Evolutionary conservation across 441 rosid genomes (phyloP), one percentile per base, ranked within the genome.

Genomic region (Hura crepitans): DNA sequence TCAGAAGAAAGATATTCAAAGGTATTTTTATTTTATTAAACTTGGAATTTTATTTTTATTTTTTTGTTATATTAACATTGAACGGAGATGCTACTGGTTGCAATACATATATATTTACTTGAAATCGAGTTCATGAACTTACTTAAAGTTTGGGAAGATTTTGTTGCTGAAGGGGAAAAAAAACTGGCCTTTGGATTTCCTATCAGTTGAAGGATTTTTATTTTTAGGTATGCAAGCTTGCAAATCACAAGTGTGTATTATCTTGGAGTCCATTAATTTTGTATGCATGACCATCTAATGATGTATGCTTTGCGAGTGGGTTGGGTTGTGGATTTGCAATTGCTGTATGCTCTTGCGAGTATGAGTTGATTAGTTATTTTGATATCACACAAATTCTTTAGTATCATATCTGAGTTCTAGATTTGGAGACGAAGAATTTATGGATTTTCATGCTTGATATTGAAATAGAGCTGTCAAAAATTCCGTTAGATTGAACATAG

Each of bases 1-100:
- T 51, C 97, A 92, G 83, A 92, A 88, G 74, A 92, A 92, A 71
- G 96, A 90, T 72, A 92, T 90, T 53, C 93, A 86, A 50, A 84
- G 97, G 97, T 88, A 71, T 46, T n/a, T 2, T 67, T 20, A 11
- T 49, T 13, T 28, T 4, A 12, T 55, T 51, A 17, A 2, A 37
- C 35, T 47, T 69, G 49, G 53, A 9, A 20, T 11, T 57, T 13
- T 2, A 42, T 58, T 10, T 5, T 35, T 31, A 39, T 30, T 58
- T 25, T 15, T 9, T 18, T 0, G 42, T 73, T 66, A 18, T 28
- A 8, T 57, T 35, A 35, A 35, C 39, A 35, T 46, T 35, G 28
- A 27, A 56, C n/a, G n/a, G 28, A 28, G 31, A 27, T 15, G 39
- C 5, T 31, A 11, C 46, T 42, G 46, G 46, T 42, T 11, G 46